Evolutionary conservation across 2,329 filamentous ascomycete genomes (phyloP).

Genomic region (Ophiocordyceps camponoti-leonardi): DNA sequence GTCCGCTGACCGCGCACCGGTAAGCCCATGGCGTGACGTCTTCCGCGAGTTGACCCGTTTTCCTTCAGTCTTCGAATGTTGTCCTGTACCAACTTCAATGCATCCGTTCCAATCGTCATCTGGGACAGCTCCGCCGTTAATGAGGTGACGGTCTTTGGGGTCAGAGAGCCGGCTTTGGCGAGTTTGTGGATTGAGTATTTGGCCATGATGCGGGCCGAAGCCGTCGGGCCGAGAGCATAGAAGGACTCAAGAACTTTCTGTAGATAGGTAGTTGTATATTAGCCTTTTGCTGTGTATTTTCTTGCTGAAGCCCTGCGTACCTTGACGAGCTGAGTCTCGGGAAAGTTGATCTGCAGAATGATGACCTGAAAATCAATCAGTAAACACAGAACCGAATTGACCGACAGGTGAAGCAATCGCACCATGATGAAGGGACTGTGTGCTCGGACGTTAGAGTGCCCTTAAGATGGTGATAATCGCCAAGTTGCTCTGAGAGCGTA

Average conservation of each 20-base stretch:
- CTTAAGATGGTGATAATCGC: background rate
- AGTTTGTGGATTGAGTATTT: conserved; percentile 77
- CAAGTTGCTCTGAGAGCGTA: conserved; percentile 4
- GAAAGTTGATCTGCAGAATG: conserved; percentile 75
- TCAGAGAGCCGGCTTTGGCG: conserved; percentile 59
- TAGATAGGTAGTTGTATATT: background rate
- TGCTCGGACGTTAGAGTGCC: background rate
- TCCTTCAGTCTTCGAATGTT: conserved; percentile 79
- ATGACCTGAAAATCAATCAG: conserved; percentile 41
- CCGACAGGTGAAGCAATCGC: background rate
- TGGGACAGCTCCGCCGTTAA: conserved; percentile 72
- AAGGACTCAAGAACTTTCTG: conserved; percentile 66
- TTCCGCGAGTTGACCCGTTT: conserved; percentile 78
- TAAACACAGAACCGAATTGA: background rate
- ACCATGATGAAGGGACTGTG: conserved; percentile 5
- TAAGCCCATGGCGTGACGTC: conserved; percentile 80
- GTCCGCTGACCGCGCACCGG: conserved; percentile 86
- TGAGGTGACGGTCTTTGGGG: conserved; percentile 60
- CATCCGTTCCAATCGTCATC: conserved; percentile 89
- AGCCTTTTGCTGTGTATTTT: background rate
- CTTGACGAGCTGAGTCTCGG: conserved; percentile 67
- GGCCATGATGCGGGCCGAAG: conserved; percentile 62
- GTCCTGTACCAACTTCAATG: conserved; percentile 58
- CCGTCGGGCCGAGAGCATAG: conserved; percentile 63
- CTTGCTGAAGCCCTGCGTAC: conserved; percentile 27